A percentile compares a stretch with the other conserved stretches of the same genome.
Evolutionary conservation across 139 green algal genomes (phyloP).

Genomic region (Gonium pectorale): DNA sequence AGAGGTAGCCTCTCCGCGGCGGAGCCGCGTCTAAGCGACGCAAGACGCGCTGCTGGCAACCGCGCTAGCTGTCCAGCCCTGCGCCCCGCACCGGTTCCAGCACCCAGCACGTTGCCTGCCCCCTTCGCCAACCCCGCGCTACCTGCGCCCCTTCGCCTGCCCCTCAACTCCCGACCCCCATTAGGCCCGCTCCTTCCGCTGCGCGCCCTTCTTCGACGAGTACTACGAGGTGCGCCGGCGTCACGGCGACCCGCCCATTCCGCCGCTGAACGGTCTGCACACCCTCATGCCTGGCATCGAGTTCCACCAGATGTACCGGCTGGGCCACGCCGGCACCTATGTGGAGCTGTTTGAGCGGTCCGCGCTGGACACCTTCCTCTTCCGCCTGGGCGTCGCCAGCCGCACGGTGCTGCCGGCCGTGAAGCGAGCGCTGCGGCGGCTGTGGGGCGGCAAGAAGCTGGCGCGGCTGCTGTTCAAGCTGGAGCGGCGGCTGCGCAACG

Average conservation of each 20-base stretch:
- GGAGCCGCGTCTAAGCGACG: too few relatives aligned
- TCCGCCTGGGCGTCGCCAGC: neutral
- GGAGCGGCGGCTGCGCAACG: neutral
- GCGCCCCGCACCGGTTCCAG: too few relatives aligned
- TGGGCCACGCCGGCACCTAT: slow-evolving; percentile 16
- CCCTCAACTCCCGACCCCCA: neutral
- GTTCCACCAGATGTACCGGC: slow-evolving; percentile 11
- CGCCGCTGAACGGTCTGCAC: neutral
- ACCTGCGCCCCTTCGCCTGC: too few relatives aligned
- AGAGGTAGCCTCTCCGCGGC: too few relatives aligned
- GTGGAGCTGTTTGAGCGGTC: neutral
- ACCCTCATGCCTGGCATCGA: slow-evolving; percentile 12
- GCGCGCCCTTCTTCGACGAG: neutral
- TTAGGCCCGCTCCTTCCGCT: slow-evolving; percentile 3
- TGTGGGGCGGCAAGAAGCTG: neutral
- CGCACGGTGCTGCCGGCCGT: neutral
- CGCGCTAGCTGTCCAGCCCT: too few relatives aligned
- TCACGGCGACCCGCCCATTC: neutral
- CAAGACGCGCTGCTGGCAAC: too few relatives aligned
- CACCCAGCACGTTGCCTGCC: too few relatives aligned
- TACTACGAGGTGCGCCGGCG: slow-evolving; percentile 16
- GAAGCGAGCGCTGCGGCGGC: neutral
- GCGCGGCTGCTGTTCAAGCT: neutral
- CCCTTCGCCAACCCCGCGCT: too few relatives aligned
- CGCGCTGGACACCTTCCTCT: slow-evolving; percentile 6